Evolutionary conservation across 208 protist species (phyloP).

Genomic region (Acanthamoeba divionensis): DNA sequence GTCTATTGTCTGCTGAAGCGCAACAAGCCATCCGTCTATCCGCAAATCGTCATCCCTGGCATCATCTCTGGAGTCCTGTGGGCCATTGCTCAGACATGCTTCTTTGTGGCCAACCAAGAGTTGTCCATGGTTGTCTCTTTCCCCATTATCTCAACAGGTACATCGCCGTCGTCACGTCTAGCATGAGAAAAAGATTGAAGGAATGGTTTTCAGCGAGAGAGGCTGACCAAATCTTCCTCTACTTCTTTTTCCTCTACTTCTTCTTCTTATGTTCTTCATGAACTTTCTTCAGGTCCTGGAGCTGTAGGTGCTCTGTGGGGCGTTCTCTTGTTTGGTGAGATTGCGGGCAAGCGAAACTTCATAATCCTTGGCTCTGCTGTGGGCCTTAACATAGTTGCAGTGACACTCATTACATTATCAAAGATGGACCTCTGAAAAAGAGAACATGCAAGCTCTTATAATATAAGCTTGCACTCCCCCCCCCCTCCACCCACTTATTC

Average conservation of each 20-base stretch:
- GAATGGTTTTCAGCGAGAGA: too few relatives aligned
- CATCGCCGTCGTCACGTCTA: too few relatives aligned
- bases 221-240: too few relatives aligned
- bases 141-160: slow-evolving; percentile 36
- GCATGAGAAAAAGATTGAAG: too few relatives aligned
- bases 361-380: background rate
- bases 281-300: too few relatives aligned
- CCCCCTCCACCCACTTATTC: too few relatives aligned
- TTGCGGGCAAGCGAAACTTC: slow-evolving; percentile 28
- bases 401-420: slow-evolving; percentile 28
- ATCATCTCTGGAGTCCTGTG: slow-evolving; percentile 49
- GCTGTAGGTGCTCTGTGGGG: slow-evolving; percentile 49
- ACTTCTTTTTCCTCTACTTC: too few relatives aligned
- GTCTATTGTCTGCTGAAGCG: slow-evolving; percentile 35
- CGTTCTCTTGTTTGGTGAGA: slow-evolving; percentile 34
- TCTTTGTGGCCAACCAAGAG: slow-evolving; percentile 48
- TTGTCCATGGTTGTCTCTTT: slow-evolving; percentile 38
- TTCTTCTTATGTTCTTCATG: too few relatives aligned
- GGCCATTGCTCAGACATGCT: slow-evolving; percentile 35
- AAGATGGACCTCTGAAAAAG: too few relatives aligned
- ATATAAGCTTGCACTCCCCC: too few relatives aligned
- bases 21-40: slow-evolving; percentile 52
- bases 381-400: background rate
- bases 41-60: slow-evolving; percentile 22
- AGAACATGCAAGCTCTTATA: too few relatives aligned